Evolutionary conservation across 106 monocot species (phyloP).

Genomic region (Cymbidium sinense): DNA sequence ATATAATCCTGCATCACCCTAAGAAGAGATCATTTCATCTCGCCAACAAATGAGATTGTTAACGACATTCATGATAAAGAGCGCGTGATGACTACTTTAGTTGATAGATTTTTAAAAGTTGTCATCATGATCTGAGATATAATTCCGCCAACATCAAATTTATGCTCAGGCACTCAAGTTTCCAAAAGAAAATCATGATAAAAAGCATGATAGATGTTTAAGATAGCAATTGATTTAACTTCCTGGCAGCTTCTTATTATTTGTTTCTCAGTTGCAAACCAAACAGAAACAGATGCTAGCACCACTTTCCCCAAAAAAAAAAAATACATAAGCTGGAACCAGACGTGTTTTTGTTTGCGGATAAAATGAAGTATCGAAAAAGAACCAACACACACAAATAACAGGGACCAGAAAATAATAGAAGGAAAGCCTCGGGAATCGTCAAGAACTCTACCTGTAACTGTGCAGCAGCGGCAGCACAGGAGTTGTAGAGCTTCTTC

Average conservation of each 20-base stretch:
- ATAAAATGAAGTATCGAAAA: background rate
- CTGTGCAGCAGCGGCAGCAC: conserved; percentile 35
- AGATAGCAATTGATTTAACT: no score
- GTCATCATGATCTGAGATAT: no score
- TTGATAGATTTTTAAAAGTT: no score
- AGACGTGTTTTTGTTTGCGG: background rate
- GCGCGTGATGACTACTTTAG: background rate
- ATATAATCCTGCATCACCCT: background rate
- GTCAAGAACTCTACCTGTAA: conserved; percentile 27
- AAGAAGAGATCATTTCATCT: background rate
- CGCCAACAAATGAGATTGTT: background rate
- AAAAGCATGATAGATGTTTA: no score
- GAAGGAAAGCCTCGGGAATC: background rate
- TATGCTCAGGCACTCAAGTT: no score
- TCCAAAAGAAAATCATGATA: no score
- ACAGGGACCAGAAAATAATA: background rate
- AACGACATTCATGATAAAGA: background rate
- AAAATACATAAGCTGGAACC: no score
- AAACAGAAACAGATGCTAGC: background rate
- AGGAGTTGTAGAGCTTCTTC: conserved; percentile 49
- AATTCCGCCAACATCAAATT: no score
- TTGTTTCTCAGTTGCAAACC: background rate
- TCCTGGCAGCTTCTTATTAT: no score
- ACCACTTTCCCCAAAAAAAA: no score
- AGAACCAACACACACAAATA: background rate